Evolutionary conservation across 1,284 basidiomycete genomes (phyloP).

Genomic region (Psilocybe mexicana): DNA sequence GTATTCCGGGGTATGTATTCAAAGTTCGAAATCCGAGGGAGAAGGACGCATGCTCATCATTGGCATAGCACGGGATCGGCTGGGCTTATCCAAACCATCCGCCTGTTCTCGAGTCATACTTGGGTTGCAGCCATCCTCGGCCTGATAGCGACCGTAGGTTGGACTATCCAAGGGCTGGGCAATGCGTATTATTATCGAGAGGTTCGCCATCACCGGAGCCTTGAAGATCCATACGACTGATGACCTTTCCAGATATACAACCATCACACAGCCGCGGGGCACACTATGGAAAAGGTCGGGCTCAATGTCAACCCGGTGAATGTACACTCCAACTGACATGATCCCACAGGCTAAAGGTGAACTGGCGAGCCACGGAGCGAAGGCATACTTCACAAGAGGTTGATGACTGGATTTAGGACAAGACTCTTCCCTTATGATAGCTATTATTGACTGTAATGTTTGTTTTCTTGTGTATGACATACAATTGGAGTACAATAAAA

Average conservation of each 20-base stretch:
- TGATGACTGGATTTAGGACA: conserved; percentile 31
- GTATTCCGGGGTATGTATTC: conserved; percentile 67
- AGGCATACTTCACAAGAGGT: conserved; percentile 83
- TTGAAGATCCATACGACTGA: conserved; percentile 12
- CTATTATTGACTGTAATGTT: background rate
- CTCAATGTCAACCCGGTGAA: conserved; percentile 14
- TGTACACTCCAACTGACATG: conserved; percentile 1
- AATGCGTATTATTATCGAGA: conserved; percentile 82
- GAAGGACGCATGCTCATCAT: conserved; percentile 22
- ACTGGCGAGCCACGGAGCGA: conserved; percentile 83
- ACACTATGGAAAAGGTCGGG: conserved; percentile 77
- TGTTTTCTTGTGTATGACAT: background rate
- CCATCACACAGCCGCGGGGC: conserved; percentile 82
- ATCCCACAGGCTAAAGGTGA: conserved; percentile 76
- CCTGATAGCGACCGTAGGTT: conserved; percentile 81
- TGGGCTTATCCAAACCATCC: conserved; percentile 92
- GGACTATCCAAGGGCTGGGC: conserved; percentile 84
- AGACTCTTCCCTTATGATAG: background rate
- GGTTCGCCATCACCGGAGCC: conserved; percentile 41
- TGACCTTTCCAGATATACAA: conserved; percentile 68
- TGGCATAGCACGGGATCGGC: conserved; percentile 81
- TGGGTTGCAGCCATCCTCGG: conserved; percentile 80
- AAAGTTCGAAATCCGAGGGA: conserved; percentile 32
- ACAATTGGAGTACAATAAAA: background rate
- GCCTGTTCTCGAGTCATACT: conserved; percentile 63